These are phyloP conservation scores for Venustampulla echinocandica DNA, from an alignment of 495 filamentous ascomycete genomes.

Conservation along the genomic window DNA sequence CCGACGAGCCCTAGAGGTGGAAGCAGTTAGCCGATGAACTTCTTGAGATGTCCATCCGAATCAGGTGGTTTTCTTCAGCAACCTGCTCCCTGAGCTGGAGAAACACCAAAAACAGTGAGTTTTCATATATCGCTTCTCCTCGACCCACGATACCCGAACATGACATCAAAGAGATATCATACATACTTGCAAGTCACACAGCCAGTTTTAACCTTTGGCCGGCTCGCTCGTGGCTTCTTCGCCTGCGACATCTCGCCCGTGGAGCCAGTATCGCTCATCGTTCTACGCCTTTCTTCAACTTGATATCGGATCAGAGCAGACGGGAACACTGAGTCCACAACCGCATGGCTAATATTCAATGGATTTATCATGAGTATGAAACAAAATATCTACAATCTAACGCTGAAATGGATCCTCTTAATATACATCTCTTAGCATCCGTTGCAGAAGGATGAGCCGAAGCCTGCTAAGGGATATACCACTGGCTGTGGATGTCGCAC, in stretches of 20 bases:
- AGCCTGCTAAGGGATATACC: no score
- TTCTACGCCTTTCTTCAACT: not conserved
- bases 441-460: no score
- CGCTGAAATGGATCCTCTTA: not conserved
- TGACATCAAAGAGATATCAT: not conserved
- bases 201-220: conserved; percentile 27
- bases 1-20: conserved; percentile 25
- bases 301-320: not conserved
- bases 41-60: not conserved
- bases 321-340: not conserved
- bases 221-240: conserved; percentile 15
- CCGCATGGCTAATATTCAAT: not conserved
- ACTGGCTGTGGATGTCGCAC: no score
- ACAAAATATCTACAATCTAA: not conserved
- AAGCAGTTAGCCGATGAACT: not conserved
- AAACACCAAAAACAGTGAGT: no score
- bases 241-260: not conserved
- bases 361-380: not conserved
- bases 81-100: not conserved
- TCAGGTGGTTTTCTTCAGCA: not conserved
- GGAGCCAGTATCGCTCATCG: not conserved
- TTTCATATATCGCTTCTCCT: not conserved
- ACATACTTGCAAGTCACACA: conserved; percentile 31
- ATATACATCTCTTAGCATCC: no score
- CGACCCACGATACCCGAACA: not conserved